Evolutionary conservation across 257 asterid genomes (phyloP).

Genomic region (Petunia secreta): DNA sequence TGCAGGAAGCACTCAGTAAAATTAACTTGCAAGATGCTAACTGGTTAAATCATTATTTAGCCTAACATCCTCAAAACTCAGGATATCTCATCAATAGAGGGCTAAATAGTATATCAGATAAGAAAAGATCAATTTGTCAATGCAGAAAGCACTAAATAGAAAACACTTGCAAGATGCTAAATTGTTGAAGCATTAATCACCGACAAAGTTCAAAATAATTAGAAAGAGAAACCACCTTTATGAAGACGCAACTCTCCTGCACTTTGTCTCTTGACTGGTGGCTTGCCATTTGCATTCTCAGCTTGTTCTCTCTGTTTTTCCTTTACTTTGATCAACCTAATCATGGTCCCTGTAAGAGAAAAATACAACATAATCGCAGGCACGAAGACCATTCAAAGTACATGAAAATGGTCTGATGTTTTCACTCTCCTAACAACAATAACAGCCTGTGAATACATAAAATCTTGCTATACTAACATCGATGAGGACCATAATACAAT

Average conservation of each 20-base stretch:
- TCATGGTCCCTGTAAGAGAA: constrained; percentile 61
- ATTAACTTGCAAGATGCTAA: not conserved
- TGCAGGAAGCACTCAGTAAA: not conserved
- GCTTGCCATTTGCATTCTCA: constrained; percentile 84
- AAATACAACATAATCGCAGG: constrained; percentile 7
- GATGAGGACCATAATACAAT: not conserved
- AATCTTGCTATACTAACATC: not conserved
- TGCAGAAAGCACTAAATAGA: not conserved
- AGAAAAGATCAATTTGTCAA: not conserved
- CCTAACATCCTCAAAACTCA: not conserved
- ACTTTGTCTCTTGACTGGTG: constrained; percentile 88
- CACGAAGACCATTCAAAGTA: not conserved
- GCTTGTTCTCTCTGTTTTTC: constrained; percentile 93
- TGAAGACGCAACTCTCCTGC: constrained; percentile 96
- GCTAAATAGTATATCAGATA: not conserved
- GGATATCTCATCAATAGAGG: constrained; percentile 1
- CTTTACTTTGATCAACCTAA: constrained; percentile 88
- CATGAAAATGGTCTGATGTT: not conserved
- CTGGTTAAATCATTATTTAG: not conserved
- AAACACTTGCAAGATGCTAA: not conserved
- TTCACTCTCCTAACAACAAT: not conserved
- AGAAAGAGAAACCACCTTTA: constrained; percentile 35
- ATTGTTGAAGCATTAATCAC: not conserved
- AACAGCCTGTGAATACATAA: not conserved
- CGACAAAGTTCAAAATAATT: not conserved